phyloP scores from a whole-genome alignment of 371 early-diverging fungal genomes.

The Apophysomyces trapeziformis region DNA sequence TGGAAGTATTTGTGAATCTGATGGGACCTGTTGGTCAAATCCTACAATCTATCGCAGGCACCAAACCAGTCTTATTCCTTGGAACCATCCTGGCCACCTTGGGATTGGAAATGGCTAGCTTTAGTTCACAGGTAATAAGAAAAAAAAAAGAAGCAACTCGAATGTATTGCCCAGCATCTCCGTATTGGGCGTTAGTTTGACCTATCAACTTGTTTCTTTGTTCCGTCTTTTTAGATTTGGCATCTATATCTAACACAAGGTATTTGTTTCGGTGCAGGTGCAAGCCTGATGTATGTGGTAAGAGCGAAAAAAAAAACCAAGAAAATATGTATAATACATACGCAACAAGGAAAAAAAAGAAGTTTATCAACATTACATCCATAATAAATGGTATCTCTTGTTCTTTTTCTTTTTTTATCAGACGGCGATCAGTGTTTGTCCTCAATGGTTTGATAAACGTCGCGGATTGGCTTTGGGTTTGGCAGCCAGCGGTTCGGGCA shows the following conservation, averaged over 20 bases:
- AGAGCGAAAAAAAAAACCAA: not conserved
- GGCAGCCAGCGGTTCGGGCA: slow-evolving; percentile 69
- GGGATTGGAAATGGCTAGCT: slow-evolving; percentile 31
- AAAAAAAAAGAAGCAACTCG: no score
- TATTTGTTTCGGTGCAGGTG: slow-evolving; percentile 61
- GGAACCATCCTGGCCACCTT: slow-evolving; percentile 27
- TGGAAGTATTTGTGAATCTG: slow-evolving; percentile 35
- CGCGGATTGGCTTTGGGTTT: slow-evolving; percentile 75
- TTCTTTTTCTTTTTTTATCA: slow-evolving; percentile 10
- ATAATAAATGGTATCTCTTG: no score
- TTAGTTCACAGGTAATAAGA: slow-evolving; percentile 25
- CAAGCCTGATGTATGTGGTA: slow-evolving; percentile 45
- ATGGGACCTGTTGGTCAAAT: slow-evolving; percentile 40
- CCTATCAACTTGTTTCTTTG: not conserved
- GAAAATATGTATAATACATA: no score
- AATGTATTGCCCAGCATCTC: no score
- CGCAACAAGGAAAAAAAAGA: no score
- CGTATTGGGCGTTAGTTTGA: no score
- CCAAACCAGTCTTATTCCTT: slow-evolving; percentile 27
- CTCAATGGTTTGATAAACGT: slow-evolving; percentile 70
- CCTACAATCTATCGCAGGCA: slow-evolving; percentile 25
- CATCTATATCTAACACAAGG: slow-evolving; percentile 69
- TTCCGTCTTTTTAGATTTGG: slow-evolving; percentile 40
- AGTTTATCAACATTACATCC: no score
- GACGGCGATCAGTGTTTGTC: slow-evolving; percentile 46